Percentiles rank a stretch among this genome's conserved stretches.
phyloP scores from a whole-genome alignment of 2,329 filamentous ascomycete genomes.

The Verticillium longisporum region DNA sequence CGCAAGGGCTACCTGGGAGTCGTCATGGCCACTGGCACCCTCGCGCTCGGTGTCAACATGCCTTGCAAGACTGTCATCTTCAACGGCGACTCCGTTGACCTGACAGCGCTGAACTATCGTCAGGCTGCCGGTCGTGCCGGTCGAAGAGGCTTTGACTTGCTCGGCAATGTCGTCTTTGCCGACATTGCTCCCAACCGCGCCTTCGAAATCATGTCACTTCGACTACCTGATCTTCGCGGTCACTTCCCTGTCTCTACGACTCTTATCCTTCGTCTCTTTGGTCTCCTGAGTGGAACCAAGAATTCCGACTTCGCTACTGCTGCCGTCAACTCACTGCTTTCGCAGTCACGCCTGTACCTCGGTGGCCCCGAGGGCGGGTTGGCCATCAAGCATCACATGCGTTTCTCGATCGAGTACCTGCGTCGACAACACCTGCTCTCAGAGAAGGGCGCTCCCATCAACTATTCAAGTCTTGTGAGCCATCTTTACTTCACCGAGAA shows the following conservation, averaged over 20 bases:
- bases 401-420: conserved; percentile 77
- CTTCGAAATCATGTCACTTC: conserved; percentile 63
- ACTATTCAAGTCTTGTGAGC: conserved; percentile 64
- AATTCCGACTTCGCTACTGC: conserved; percentile 54
- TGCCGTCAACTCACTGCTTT: conserved; percentile 60
- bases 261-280: conserved; percentile 62
- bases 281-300: conserved; percentile 59
- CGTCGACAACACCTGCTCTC: conserved; percentile 61
- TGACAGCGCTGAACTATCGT: conserved; percentile 70
- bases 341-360: conserved; percentile 63
- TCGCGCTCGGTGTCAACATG: conserved; percentile 77
- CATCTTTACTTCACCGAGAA: conserved; percentile 75
- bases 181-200: conserved; percentile 54
- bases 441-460: conserved; percentile 53
- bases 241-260: conserved; percentile 75
- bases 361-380: conserved; percentile 62
- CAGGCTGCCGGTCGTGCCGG: conserved; percentile 73
- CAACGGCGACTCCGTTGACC: conserved; percentile 62
- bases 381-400: conserved; percentile 66
- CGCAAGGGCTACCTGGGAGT: conserved; percentile 64
- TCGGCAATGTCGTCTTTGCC: conserved; percentile 77
- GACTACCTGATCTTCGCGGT: conserved; percentile 66
- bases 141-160: conserved; percentile 71
- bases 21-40: conserved; percentile 68
- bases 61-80: conserved; percentile 79